These are phyloP conservation scores for Macrolepiota albuminosa DNA, from an alignment of 768 basidiomycete genomes.

Conservation along the genomic window DNA sequence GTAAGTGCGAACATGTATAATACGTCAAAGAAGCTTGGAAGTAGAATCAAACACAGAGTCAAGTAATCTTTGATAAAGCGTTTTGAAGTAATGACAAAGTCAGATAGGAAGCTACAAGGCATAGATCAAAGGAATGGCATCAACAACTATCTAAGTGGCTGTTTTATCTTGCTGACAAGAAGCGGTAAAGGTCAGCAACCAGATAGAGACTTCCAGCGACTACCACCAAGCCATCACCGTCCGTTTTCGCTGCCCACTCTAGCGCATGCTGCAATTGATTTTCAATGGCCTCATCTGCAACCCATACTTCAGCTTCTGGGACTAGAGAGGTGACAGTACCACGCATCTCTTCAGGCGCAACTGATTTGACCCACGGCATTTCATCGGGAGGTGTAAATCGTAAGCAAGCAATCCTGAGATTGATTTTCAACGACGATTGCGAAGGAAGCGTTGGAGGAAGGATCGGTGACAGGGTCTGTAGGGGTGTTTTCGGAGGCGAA, in stretches of 20 bases:
- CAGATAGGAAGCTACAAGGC: too few species aligned
- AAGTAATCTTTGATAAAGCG: not conserved
- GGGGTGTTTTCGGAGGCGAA: conserved; percentile 80
- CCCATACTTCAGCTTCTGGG: conserved; percentile 45
- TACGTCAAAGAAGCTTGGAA: not conserved
- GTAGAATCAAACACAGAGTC: not conserved
- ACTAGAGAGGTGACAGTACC: conserved; percentile 38
- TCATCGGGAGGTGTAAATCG: conserved; percentile 74
- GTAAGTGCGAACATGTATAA: not conserved
- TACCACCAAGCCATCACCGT: conserved; percentile 48
- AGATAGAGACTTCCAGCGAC: conserved; percentile 92
- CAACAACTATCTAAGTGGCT: not conserved
- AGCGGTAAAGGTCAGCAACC: conserved; percentile 87
- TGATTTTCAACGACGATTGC: conserved; percentile 23
- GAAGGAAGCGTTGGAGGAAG: conserved; percentile 36
- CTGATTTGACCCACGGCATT: conserved; percentile 91
- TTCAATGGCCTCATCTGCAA: conserved; percentile 20
- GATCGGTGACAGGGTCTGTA: conserved; percentile 66
- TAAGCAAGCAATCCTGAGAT: conserved; percentile 47
- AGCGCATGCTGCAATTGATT: conserved; percentile 29
- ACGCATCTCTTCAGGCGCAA: conserved; percentile 45
- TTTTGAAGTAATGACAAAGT: not conserved
- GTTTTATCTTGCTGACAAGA: conserved; percentile 19
- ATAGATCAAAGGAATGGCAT: not conserved
- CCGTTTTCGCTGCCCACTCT: conserved; percentile 49